Conservation (phyloP, 2,329 filamentous ascomycete species). For the Colletotrichum sp. region DNA sequence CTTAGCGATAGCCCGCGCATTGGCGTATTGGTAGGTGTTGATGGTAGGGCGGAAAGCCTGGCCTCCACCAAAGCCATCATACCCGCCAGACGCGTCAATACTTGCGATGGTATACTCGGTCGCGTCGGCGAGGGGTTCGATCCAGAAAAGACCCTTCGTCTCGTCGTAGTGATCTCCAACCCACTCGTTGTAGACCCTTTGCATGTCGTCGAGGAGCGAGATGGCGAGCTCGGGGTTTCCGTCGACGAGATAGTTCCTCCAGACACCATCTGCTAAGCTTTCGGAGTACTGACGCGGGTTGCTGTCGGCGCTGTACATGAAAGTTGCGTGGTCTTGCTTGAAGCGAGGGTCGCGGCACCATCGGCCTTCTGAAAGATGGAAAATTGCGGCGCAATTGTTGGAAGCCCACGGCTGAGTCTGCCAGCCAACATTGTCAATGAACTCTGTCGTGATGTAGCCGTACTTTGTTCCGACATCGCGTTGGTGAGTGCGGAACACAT, state of each 20-base stretch:
- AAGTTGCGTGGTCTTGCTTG: constrained; percentile 36
- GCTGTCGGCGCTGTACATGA: constrained; percentile 27
- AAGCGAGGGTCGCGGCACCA: constrained; percentile 45
- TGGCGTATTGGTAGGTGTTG: constrained; percentile 49
- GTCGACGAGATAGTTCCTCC: constrained; percentile 35
- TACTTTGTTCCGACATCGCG: constrained; percentile 42
- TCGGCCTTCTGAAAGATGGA: constrained; percentile 41
- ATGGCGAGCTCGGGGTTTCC: constrained; percentile 40
- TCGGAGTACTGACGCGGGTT: constrained; percentile 9
- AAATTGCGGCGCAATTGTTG: constrained; percentile 34
- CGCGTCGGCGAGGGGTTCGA: constrained; percentile 46
- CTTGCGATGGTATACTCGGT: constrained; percentile 42
- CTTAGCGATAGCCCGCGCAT: constrained; percentile 42
- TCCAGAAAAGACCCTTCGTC: constrained; percentile 43
- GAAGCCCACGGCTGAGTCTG: constrained; percentile 6
- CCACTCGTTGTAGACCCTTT: constrained; percentile 43
- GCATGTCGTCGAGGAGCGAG: constrained; percentile 44
- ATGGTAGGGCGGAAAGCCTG: constrained; percentile 46
- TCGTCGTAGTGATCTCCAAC: constrained; percentile 36
- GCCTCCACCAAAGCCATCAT: constrained; percentile 38
- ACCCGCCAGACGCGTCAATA: constrained; percentile 22
- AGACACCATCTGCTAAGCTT: constrained; percentile 22
- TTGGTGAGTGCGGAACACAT: constrained; percentile 44
- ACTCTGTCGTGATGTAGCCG: constrained; percentile 48
- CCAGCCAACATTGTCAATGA: constrained; percentile 41